These are phyloP conservation scores for Camellia granthamiana DNA, from an alignment of 148 eudicot genomes.

Conservation along the genomic window DNA sequence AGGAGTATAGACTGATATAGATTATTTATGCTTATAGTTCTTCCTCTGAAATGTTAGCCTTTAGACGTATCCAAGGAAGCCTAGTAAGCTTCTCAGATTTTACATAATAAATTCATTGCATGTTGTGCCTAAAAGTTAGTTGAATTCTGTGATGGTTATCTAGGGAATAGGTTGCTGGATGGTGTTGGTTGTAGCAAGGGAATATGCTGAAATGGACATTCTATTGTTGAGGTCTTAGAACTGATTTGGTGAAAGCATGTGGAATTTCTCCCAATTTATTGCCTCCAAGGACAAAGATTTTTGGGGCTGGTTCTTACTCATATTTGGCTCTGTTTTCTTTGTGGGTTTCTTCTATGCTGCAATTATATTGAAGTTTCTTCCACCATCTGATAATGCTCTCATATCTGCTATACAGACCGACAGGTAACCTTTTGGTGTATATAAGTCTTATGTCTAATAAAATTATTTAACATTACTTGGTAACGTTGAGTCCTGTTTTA, in stretches of 20 bases:
- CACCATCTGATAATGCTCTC: constrained; percentile 42
- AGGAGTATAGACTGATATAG: not conserved
- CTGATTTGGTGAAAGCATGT: not conserved
- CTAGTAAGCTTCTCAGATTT: not conserved
- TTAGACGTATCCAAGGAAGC: not conserved
- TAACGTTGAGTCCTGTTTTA: not conserved
- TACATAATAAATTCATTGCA: not conserved
- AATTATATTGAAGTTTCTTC: constrained; percentile 57
- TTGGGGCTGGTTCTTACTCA: constrained; percentile 42
- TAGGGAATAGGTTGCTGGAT: not conserved
- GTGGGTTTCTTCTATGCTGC: constrained; percentile 50
- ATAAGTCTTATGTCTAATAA: not conserved
- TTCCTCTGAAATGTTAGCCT: not conserved
- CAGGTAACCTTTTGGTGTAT: constrained; percentile 33
- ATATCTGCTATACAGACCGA: constrained; percentile 58
- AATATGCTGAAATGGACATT: not conserved
- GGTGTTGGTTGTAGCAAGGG: not conserved
- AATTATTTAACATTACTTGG: not conserved
- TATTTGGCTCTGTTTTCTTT: constrained; percentile 43
- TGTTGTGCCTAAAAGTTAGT: not conserved
- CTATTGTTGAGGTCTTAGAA: not conserved
- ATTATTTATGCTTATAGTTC: not conserved
- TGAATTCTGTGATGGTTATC: not conserved
- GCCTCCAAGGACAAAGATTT: constrained; percentile 12
- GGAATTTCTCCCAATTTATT: not conserved